A percentile compares a stretch with the other conserved stretches of the same genome.
Evolutionary conservation across 2,329 filamentous ascomycete genomes (phyloP).

Genomic region (Talaromyces verruculosus): DNA sequence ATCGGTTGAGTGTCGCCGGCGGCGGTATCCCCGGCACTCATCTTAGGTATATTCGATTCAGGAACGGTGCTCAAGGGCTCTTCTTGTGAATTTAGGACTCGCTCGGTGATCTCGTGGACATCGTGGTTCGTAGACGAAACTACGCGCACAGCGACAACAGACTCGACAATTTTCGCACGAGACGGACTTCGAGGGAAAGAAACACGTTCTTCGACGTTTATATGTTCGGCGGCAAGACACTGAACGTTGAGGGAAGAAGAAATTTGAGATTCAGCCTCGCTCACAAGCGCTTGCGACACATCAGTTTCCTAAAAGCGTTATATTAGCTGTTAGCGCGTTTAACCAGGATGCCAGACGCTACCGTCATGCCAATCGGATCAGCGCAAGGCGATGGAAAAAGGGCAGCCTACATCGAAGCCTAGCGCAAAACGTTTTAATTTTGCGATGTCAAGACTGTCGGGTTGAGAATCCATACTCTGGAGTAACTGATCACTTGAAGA

Average conservation of each 20-base stretch:
- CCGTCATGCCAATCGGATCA: slow-evolving; percentile 23
- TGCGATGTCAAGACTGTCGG: slow-evolving; percentile 43
- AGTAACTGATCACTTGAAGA: not conserved
- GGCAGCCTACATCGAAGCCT: slow-evolving; percentile 36
- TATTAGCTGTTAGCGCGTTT: slow-evolving; percentile 29
- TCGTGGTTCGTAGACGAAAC: slow-evolving; percentile 9
- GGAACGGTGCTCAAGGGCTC: slow-evolving; percentile 26
- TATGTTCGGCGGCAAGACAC: not conserved
- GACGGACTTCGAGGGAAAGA: not conserved
- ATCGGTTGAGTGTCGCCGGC: slow-evolving; percentile 47
- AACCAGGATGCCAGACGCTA: slow-evolving; percentile 31
- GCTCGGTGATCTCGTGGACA: slow-evolving; percentile 12
- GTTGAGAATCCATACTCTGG: slow-evolving; percentile 40
- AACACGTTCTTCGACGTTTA: slow-evolving; percentile 1
- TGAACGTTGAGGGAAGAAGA: slow-evolving; percentile 11
- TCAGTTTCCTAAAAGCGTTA: slow-evolving; percentile 31
- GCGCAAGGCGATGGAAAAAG: not conserved
- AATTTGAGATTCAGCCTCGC: slow-evolving; percentile 20
- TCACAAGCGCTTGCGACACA: slow-evolving; percentile 28
- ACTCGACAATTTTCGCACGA: not conserved
- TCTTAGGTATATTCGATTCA: slow-evolving; percentile 30
- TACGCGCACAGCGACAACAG: slow-evolving; percentile 12
- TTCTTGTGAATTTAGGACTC: slow-evolving; percentile 19
- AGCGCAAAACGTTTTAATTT: slow-evolving; percentile 44
- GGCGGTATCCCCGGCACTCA: slow-evolving; percentile 36